Conservation (phyloP, 306 rosid species). For the apple (Malus domestica) region ASM211411v1 NC_041797.1:32710001-32710500, state of each 20-base stretch:
- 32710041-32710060: conserved; percentile 97
- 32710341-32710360: conserved; percentile 85
- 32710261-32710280: conserved; percentile 88
- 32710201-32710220: conserved; percentile 34
- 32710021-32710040: conserved; percentile 82
- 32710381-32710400: conserved; percentile 90
- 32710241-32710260: conserved; percentile 77
- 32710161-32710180: conserved; percentile 56
- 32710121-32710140: conserved; percentile 62
- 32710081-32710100: conserved; percentile 80
- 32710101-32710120: conserved; percentile 99
- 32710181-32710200: conserved; percentile 40
- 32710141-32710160: conserved; percentile 42
- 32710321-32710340: conserved; percentile 85
- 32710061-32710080: conserved; percentile 65
- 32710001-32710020: conserved; percentile 78
- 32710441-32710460: neutral
- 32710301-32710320: conserved; percentile 88
- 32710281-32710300: conserved; percentile 93
- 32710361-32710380: conserved; percentile 83
- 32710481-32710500: neutral
- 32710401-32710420: conserved; percentile 45
- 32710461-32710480: neutral
- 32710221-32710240: conserved; percentile 65
- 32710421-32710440: neutral